phyloP scores from a whole-genome alignment of 352 stramenopile species.

The Globisporangium rhizosaccharum region DNA sequence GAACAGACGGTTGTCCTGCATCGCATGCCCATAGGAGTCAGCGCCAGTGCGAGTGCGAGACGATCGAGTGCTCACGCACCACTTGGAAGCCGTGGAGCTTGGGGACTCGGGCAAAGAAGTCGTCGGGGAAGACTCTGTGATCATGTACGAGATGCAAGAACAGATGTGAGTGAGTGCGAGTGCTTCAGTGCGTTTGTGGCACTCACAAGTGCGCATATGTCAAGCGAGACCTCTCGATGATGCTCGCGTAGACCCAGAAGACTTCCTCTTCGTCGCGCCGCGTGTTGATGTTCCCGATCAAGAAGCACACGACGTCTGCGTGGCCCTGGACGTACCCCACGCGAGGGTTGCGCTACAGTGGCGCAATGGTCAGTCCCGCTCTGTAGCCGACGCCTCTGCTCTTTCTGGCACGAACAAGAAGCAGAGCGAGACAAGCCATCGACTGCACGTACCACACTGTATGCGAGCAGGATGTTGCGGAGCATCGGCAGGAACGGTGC shows the following conservation, averaged over 20 bases:
- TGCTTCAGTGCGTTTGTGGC: not conserved
- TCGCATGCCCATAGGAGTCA: not conserved
- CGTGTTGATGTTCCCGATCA: slow-evolving; percentile 41
- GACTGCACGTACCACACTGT: slow-evolving; percentile 35
- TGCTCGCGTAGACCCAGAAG: slow-evolving; percentile 70
- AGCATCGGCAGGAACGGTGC: slow-evolving; percentile 30
- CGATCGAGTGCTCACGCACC: slow-evolving; percentile 17
- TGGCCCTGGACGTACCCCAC: slow-evolving; percentile 79
- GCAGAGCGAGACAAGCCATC: no score
- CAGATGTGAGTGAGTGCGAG: not conserved
- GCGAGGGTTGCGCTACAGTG: slow-evolving; percentile 41
- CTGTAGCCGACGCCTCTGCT: not conserved
- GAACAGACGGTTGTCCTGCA: slow-evolving; percentile 57
- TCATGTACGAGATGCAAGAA: not conserved
- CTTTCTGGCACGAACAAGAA: not conserved
- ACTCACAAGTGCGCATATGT: not conserved
- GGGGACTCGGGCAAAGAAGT: slow-evolving; percentile 62
- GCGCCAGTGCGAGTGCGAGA: not conserved
- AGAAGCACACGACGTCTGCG: slow-evolving; percentile 63
- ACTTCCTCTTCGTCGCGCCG: slow-evolving; percentile 42
- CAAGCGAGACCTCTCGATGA: slow-evolving; percentile 46
- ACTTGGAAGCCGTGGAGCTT: slow-evolving; percentile 77
- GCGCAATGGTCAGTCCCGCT: not conserved
- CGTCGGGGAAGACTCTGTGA: slow-evolving; percentile 54
- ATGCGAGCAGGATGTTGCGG: slow-evolving; percentile 55